phyloP scores from a whole-genome alignment of 805 yeast species.

The baker's yeast (Saccharomyces cerevisiae) region DNA sequence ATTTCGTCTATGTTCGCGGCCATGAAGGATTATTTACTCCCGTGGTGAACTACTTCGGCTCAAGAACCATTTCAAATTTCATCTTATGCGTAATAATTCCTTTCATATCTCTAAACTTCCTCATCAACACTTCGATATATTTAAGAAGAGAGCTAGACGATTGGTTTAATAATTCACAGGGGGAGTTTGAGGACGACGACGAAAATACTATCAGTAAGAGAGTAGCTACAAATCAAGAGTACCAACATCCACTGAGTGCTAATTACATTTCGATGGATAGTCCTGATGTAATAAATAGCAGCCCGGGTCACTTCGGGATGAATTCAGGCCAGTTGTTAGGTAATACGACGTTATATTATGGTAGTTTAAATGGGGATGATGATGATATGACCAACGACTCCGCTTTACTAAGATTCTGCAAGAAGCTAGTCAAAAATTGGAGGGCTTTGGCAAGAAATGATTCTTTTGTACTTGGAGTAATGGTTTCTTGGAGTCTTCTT shows the following conservation, averaged over 20 bases:
- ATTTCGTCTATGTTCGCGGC: constrained; percentile 35
- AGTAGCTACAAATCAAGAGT: neutral
- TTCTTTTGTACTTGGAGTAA: constrained; percentile 9
- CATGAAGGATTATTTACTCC: constrained; percentile 28
- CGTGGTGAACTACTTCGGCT: constrained; percentile 29
- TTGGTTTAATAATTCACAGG: constrained; percentile 7
- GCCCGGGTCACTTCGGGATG: neutral
- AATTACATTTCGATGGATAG: neutral
- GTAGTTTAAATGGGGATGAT: neutral
- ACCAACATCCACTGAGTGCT: neutral
- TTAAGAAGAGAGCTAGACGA: constrained; percentile 22
- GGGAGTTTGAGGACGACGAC: neutral
- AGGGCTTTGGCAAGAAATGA: constrained; percentile 10
- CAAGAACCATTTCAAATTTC: constrained; percentile 25
- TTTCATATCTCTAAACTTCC: constrained; percentile 18
- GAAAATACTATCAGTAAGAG: neutral
- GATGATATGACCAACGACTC: constrained; percentile 1
- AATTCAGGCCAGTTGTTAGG: neutral
- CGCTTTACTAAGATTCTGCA: constrained; percentile 2
- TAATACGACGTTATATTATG: neutral
- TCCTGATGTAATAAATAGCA: neutral
- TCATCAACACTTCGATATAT: constrained; percentile 14
- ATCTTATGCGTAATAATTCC: constrained; percentile 29
- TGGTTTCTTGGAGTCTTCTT: constrained; percentile 15
- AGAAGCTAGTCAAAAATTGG: constrained; percentile 10